Evolutionary conservation across 805 yeast species (phyloP), one percentile per base, ranked within the genome.

Genomic region (Myxozyma neglecta): DNA sequence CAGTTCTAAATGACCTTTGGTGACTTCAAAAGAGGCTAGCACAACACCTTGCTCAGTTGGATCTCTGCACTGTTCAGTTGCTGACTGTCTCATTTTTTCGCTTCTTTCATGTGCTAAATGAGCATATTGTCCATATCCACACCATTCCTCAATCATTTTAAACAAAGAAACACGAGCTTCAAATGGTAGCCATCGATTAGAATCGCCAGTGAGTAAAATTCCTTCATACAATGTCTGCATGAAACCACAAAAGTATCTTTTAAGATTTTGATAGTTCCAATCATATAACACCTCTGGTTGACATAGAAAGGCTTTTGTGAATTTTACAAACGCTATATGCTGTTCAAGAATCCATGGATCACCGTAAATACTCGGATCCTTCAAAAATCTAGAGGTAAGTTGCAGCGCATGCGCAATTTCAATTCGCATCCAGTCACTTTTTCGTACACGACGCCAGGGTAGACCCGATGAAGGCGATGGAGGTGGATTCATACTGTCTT

Each of bases 101-200:
- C 90, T 90, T 49, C 97, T 78, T 46, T 87, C 88, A 36, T 84
- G 85, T 1, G 90, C 83, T 1, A 85, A 70, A 0, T 78, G 71
- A 8, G 83, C 80, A 29, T 85, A 78, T 56, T 83, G 86, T 1
- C 98, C 97, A 73, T 84, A 85, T 0, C 96, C 96, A 73, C 97
- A 91, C 99, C 99, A 94, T 72, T 90, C 96, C 67, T 89, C 92
- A 59, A 94, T 77, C 69, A 83, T 87, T 50, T 85, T 83, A 76
- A 90, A 92, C 64, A 96, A 88, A 1, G 89, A 87, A 36, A 88
- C 85, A 56, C 97, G 79, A 1, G 91, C 93, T 66, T 87, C 90
- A 72, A 92, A 91, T 1, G 96, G 93, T n/a, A 92, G 77, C 84
- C 92, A 86, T 44, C 79, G 76, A 2, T 69, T 56, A 1, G 81